These are phyloP conservation scores for Heteromeles arbutifolia DNA, from an alignment of 306 rosid species.

Conservation along the genomic window DNA sequence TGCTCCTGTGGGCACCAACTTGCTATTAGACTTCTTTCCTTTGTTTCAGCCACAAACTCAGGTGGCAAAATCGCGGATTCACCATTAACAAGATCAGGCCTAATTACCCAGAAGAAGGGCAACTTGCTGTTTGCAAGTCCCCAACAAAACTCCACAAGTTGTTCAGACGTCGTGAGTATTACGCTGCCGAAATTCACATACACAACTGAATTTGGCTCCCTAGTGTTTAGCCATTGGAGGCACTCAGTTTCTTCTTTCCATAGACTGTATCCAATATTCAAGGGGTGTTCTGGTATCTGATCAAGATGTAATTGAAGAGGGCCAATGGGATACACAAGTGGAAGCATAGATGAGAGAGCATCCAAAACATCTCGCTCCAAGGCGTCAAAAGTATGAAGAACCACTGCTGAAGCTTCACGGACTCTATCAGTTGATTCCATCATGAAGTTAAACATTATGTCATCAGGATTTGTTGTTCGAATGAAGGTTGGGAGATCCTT, in stretches of 20 bases:
- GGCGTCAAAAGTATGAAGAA: background rate
- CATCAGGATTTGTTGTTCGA: background rate
- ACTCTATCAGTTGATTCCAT: background rate
- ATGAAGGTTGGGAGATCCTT: background rate
- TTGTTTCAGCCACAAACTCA: background rate
- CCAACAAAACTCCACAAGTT: background rate
- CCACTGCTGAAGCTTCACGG: background rate
- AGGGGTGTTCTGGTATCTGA: background rate
- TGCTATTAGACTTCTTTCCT: background rate
- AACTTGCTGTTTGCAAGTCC: conserved; percentile 2
- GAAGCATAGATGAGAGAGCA: background rate
- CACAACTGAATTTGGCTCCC: background rate
- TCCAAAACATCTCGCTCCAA: background rate
- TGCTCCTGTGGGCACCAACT: conserved; percentile 9
- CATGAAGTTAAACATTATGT: background rate
- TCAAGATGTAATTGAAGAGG: background rate
- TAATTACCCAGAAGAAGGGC: background rate
- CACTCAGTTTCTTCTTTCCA: conserved; percentile 1
- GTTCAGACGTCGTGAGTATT: background rate
- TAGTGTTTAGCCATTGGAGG: background rate
- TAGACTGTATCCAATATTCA: background rate
- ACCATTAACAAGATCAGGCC: background rate
- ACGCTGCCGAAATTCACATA: background rate
- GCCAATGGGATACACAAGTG: background rate
- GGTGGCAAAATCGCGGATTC: background rate